These are phyloP conservation scores for Amanita phalloides DNA, from an alignment of 768 basidiomycete species.

Conservation along the genomic window DNA sequence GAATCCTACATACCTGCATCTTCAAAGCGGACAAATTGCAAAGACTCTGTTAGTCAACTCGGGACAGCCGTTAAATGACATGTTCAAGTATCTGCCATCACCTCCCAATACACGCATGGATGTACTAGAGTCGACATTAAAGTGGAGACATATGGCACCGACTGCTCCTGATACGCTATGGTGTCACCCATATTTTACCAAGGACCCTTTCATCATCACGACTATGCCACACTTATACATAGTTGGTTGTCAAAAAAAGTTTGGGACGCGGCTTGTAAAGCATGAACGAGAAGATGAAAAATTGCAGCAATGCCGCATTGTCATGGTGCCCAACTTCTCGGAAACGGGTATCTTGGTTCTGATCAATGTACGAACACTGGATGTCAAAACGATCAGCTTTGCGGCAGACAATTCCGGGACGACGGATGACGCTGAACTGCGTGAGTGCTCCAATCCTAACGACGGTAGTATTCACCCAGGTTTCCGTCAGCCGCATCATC, in stretches of 20 bases:
- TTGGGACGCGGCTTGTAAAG: constrained; percentile 61
- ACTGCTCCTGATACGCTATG: constrained; percentile 98
- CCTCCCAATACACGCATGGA: constrained; percentile 63
- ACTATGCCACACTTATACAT: constrained; percentile 86
- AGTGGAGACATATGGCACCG: constrained; percentile 96
- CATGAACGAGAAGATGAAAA: constrained; percentile 17
- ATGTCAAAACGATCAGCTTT: constrained; percentile 53
- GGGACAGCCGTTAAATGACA: constrained; percentile 91
- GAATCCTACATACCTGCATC: constrained; percentile 79
- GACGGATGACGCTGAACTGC: constrained; percentile 3
- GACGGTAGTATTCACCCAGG: neutral
- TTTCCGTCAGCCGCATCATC: neutral
- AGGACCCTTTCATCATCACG: constrained; percentile 84
- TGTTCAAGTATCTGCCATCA: constrained; percentile 83
- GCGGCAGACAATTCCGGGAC: constrained; percentile 25
- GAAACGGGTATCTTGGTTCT: constrained; percentile 71
- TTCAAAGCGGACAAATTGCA: constrained; percentile 35
- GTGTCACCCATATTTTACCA: constrained; percentile 88
- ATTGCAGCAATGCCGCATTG: constrained; percentile 47
- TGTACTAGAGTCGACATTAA: constrained; percentile 69
- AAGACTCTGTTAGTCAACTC: constrained; percentile 74
- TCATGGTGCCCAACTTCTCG: constrained; percentile 75
- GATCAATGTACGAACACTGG: constrained; percentile 69
- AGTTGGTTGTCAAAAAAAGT: constrained; percentile 83
- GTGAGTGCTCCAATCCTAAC: constrained; percentile 7